Conservation (phyloP, 345 rosid species). For the Citrus maxima region DNA sequence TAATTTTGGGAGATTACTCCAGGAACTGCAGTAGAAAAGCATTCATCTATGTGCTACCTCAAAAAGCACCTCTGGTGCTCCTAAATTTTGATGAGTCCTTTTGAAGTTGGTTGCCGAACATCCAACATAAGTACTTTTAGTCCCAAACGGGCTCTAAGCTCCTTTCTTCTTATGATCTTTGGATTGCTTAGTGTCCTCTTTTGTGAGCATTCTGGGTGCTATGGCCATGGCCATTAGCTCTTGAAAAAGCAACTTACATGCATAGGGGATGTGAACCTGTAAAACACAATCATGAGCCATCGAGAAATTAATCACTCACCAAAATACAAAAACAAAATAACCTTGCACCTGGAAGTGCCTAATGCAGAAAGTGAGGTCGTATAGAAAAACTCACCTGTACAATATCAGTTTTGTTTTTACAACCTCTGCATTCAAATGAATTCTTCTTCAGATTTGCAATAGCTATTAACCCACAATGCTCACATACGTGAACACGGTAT, state of each 20-base stretch:
- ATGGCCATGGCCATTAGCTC: constrained; percentile 99
- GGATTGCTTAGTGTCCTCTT: constrained; percentile 33
- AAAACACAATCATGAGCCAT: neutral
- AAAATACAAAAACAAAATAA: neutral
- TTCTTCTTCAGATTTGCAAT: constrained; percentile 92
- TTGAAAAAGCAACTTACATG: constrained; percentile 93
- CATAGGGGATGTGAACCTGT: constrained; percentile 92
- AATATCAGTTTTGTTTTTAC: constrained; percentile 93
- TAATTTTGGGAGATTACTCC: too few relatives aligned
- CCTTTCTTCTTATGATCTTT: constrained; percentile 67
- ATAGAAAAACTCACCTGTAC: constrained; percentile 56
- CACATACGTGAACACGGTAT: constrained; percentile 90
- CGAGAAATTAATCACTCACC: neutral
- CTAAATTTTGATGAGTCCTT: too few relatives aligned
- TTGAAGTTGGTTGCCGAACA: too few relatives aligned
- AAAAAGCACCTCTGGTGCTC: too few relatives aligned
- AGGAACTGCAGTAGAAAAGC: too few relatives aligned
- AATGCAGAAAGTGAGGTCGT: neutral
- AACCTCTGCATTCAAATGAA: constrained; percentile 91
- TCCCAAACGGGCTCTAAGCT: constrained; percentile 15
- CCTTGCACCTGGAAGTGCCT: neutral
- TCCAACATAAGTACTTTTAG: too few relatives aligned
- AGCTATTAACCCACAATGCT: constrained; percentile 86
- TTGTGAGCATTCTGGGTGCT: constrained; percentile 92
- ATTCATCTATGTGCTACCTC: too few relatives aligned